Evolutionary conservation across 768 basidiomycete genomes (phyloP), one percentile per base, ranked within the genome.

Genomic region (Chalciporus pseudorubinellus): DNA sequence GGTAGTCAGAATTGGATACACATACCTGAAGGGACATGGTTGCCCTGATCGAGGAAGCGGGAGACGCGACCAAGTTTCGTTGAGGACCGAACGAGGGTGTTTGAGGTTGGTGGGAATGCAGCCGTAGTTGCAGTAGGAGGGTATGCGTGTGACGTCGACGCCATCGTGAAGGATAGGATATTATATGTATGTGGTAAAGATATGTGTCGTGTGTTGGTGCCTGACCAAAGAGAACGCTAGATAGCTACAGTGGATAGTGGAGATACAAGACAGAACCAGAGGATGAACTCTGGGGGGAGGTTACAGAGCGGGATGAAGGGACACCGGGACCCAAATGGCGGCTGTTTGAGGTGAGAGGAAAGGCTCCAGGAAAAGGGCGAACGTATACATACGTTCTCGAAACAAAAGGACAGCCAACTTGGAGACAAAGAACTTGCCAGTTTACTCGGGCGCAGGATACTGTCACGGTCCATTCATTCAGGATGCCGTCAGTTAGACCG

Each of bases 31-130:
- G 24, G 39, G 3, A 29, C 8, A 11, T 45, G 26, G 29, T 50
- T 29, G 24, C 46, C 39, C 24, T 53, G 58, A 21, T 85, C 83
- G 11, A 80, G 55, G 28, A 84, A 69, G 51, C 77, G 80, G n/a
- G 84, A 68, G 11, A 86, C 65, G 40, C 79, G 76, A 19, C 77
- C 76, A 19, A 87, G 74, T 68, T 85, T 86, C 58, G 75, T 79
- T 19, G 81, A 77, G 21, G 78, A 76, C 24, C 82, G 80, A 26
- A 82, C 59, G 20, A 86, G 75, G 16, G 73, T 67, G 64, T 87
- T 85, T 14, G 72, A 77, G 20, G 84, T 87, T 0, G 82, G 81
- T 4, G 84, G 78, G 28, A 45, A 53, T 39, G 44, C 18, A 39
- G 52, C 4, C 9, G 49, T 33, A 24, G 40, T 13, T 4, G 16